phyloP scores from a whole-genome alignment of 2,329 filamentous ascomycete genomes.

The Aspergillus sp. region DNA sequence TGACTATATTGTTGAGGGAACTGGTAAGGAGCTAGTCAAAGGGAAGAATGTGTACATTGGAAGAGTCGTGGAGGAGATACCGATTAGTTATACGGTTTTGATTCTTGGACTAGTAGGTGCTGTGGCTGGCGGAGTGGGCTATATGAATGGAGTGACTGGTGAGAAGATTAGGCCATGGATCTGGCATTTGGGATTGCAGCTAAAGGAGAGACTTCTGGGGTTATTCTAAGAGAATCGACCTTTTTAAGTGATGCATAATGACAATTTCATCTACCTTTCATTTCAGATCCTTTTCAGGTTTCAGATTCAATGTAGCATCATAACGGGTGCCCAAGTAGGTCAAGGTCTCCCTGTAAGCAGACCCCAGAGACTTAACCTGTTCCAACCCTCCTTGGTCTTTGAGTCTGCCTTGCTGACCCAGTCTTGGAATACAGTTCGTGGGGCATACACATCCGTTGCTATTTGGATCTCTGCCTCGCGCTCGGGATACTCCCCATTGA shows the following conservation, averaged over 20 bases:
- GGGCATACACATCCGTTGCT: neutral
- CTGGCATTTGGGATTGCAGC: neutral
- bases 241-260: no score
- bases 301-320: no score
- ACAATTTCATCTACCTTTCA: no score
- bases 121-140: constrained; percentile 45
- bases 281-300: no score
- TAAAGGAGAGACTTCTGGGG: neutral
- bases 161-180: neutral
- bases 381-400: neutral
- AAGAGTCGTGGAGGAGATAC: constrained; percentile 38
- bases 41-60: constrained; percentile 27
- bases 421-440: neutral
- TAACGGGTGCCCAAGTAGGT: no score
- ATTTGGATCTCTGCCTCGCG: neutral
- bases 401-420: neutral
- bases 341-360: neutral
- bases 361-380: neutral
- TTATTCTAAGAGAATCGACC: neutral
- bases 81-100: constrained; percentile 30
- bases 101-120: constrained; percentile 73
- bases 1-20: constrained; percentile 30
- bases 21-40: constrained; percentile 21
- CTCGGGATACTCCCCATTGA: neutral
- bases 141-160: constrained; percentile 16